Evolutionary conservation across 2,329 filamentous ascomycete genomes (phyloP).

Genomic region (Allantophomopsis lycopodina): DNA sequence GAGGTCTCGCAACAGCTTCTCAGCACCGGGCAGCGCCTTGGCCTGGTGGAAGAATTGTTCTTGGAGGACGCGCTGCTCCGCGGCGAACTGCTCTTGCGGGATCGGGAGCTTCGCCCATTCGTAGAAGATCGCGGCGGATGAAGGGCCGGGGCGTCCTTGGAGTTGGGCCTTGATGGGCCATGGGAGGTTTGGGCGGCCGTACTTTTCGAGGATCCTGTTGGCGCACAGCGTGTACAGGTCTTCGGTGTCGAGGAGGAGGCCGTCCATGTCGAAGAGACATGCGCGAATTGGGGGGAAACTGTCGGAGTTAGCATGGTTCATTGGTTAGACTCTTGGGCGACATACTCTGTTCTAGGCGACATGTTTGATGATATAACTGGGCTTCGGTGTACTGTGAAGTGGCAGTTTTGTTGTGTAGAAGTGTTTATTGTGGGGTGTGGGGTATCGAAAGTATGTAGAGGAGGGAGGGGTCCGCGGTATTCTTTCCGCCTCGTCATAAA

Average conservation of each 20-base stretch:
- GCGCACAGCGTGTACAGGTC: slow-evolving; percentile 75
- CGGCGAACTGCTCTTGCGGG: slow-evolving; percentile 49
- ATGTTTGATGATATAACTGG: too few species aligned
- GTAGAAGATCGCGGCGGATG: slow-evolving; percentile 47
- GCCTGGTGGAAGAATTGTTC: slow-evolving; percentile 56
- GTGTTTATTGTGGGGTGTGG: neutral
- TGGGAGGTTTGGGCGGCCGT: slow-evolving; percentile 62
- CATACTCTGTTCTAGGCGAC: slow-evolving; percentile 9
- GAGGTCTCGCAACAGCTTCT: slow-evolving; percentile 50
- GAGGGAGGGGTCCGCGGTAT: neutral
- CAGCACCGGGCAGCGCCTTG: slow-evolving; percentile 69
- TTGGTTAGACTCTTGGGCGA: neutral
- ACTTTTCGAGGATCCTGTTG: slow-evolving; percentile 67
- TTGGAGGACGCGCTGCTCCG: slow-evolving; percentile 49
- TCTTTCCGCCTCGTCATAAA: neutral
- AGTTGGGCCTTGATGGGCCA: slow-evolving; percentile 91
- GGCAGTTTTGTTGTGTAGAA: neutral
- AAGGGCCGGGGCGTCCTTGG: slow-evolving; percentile 15
- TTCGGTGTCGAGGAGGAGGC: slow-evolving; percentile 86
- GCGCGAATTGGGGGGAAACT: slow-evolving; percentile 73
- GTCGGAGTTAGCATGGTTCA: slow-evolving; percentile 1
- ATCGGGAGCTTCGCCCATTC: slow-evolving; percentile 83
- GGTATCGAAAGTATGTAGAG: too few species aligned
- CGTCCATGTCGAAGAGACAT: slow-evolving; percentile 98
- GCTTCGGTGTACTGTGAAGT: slow-evolving; percentile 3